Percentiles rank a stretch among this genome's conserved stretches.
Conservation (phyloP, 2,329 filamentous ascomycete genomes). For the Xylaria sp. region DNA sequence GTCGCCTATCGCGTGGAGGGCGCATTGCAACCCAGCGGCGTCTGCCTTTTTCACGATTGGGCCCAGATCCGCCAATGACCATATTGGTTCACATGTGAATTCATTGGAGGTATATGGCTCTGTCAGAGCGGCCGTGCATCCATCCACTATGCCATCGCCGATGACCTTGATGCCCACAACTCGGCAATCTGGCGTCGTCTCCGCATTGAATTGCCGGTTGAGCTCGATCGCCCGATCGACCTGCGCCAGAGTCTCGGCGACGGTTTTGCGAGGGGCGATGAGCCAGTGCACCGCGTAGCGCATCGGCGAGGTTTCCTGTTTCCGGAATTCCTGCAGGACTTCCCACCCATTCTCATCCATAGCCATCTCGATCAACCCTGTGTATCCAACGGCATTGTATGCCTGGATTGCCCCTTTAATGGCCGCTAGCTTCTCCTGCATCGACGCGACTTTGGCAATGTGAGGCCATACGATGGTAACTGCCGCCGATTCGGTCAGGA, state of each 20-base stretch:
- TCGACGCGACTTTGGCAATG: conserved; percentile 53
- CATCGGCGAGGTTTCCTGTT: conserved; percentile 47
- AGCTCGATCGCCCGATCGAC: conserved; percentile 58
- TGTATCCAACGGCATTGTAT: conserved; percentile 58
- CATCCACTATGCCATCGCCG: conserved; percentile 68
- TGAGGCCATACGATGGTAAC: conserved; percentile 61
- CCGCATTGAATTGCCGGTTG: conserved; percentile 49
- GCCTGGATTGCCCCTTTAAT: conserved; percentile 53
- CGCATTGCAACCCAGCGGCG: conserved; percentile 61
- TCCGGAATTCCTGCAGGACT: conserved; percentile 51
- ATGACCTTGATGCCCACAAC: conserved; percentile 69
- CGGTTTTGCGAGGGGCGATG: conserved; percentile 52
- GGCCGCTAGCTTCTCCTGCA: conserved; percentile 54
- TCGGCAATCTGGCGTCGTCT: conserved; percentile 51
- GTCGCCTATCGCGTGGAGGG: conserved; percentile 70
- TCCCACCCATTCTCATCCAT: conserved; percentile 63
- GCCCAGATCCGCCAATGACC: conserved; percentile 57
- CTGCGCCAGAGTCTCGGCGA: conserved; percentile 53
- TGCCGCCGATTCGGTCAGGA: conserved; percentile 61
- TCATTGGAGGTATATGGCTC: conserved; percentile 62
- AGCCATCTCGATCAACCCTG: conserved; percentile 63
- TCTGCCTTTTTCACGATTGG: conserved; percentile 61
- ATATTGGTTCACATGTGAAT: conserved; percentile 56
- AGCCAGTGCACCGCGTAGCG: conserved; percentile 63
- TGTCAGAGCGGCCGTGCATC: conserved; percentile 65